Evolutionary conservation across 73 alveolate genomes (phyloP).

Genomic region (Loxodes magnus): DNA sequence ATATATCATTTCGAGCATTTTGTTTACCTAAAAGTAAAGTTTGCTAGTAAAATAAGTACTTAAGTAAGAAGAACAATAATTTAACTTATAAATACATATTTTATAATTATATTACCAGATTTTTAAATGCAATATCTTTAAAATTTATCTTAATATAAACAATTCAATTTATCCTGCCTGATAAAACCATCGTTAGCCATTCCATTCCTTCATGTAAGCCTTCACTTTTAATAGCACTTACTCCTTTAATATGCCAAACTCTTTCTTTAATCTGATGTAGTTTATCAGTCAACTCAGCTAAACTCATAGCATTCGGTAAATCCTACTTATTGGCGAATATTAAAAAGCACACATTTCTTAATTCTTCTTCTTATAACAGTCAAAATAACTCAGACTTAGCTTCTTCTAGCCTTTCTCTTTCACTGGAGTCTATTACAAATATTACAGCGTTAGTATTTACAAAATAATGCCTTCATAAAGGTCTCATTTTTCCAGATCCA

Average conservation of each 20-base stretch:
- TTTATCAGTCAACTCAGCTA: conserved; percentile 16
- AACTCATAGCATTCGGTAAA: conserved; percentile 19
- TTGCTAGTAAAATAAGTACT: too few species aligned
- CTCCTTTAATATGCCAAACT: conserved; percentile 17
- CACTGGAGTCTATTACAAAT: conserved; percentile 66
- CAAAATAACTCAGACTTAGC: conserved; percentile 52
- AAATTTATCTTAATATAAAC: too few species aligned
- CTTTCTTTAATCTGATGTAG: conserved; percentile 19
- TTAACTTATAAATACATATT: too few species aligned
- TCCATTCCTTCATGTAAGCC: conserved; percentile 64
- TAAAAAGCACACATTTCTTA: conserved; percentile 53
- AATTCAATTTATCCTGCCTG: too few species aligned
- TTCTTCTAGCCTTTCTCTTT: conserved; percentile 26
- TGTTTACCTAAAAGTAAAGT: too few species aligned
- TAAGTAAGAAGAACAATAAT: too few species aligned
- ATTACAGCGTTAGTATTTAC: conserved; percentile 62
- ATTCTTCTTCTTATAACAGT: conserved; percentile 25
- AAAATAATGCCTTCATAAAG: conserved; percentile 77
- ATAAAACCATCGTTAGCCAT: too few species aligned
- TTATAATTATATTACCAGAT: too few species aligned
- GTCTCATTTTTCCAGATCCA: conserved; percentile 61
- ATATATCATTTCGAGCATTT: too few species aligned
- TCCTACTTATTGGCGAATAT: conserved; percentile 75
- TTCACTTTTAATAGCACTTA: conserved; percentile 51
- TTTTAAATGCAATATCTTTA: too few species aligned